These are phyloP conservation scores for Termitomyces heimii DNA, from an alignment of 768 basidiomycete genomes.

Conservation along the genomic window DNA sequence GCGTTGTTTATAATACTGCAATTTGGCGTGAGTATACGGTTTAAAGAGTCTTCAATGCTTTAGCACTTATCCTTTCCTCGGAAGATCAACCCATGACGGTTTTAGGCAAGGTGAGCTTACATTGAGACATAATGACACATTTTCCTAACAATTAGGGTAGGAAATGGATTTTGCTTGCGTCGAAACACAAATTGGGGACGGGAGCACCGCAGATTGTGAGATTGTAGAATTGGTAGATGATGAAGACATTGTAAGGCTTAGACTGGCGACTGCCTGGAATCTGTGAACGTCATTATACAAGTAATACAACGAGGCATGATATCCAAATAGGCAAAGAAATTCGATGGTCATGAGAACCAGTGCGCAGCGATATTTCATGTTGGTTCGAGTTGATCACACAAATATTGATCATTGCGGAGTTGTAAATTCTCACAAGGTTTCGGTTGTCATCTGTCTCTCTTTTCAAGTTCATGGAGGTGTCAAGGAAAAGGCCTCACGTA, in stretches of 20 bases:
- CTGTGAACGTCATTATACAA: neutral
- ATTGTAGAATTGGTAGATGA: conserved; percentile 47
- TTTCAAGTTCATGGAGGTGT: conserved; percentile 36
- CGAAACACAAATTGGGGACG: conserved; percentile 89
- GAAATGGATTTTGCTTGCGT: conserved; percentile 81
- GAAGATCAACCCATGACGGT: conserved; percentile 93
- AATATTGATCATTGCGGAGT: conserved; percentile 25
- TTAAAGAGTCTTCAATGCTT: neutral
- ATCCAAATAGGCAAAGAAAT: neutral
- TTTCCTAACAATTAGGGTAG: conserved; percentile 27
- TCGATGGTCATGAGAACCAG: neutral
- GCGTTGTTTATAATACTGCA: conserved; percentile 76
- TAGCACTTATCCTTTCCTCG: conserved; percentile 7
- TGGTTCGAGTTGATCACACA: neutral
- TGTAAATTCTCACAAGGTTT: conserved; percentile 25
- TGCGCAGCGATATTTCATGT: neutral
- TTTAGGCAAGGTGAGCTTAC: conserved; percentile 51
- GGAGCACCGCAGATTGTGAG: conserved; percentile 78
- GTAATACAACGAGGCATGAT: neutral
- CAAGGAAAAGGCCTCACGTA: conserved; percentile 52
- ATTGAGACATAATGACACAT: neutral
- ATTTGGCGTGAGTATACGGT: conserved; percentile 77
- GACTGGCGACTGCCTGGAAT: conserved; percentile 17
- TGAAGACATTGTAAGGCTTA: conserved; percentile 26
- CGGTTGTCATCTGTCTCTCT: conserved; percentile 11